Conservation (phyloP, 2,329 filamentous ascomycete genomes). For the Ophidiomyces ophidiicola region DNA sequence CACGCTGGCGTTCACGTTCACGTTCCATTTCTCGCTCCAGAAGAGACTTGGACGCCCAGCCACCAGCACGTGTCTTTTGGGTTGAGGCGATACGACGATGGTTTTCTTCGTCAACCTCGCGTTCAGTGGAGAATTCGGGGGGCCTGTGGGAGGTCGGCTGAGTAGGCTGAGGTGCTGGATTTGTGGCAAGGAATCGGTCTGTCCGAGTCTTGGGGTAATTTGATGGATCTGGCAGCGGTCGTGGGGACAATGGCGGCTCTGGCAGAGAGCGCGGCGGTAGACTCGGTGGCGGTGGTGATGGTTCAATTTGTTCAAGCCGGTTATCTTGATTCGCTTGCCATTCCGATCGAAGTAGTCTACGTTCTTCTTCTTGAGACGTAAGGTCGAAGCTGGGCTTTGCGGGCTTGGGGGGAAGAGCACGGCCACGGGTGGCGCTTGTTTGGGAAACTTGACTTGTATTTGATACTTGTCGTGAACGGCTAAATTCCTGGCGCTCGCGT, state of each 20-base stretch:
- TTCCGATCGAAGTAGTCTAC: slow-evolving; percentile 46
- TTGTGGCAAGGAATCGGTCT: slow-evolving; percentile 44
- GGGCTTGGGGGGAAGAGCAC: slow-evolving; percentile 23
- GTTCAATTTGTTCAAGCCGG: slow-evolving; percentile 10
- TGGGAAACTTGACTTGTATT: slow-evolving; percentile 6
- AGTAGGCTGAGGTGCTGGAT: slow-evolving; percentile 38
- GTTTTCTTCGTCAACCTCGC: slow-evolving; percentile 46
- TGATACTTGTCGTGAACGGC: slow-evolving; percentile 18
- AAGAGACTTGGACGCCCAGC: slow-evolving; percentile 51
- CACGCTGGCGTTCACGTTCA: slow-evolving; percentile 50
- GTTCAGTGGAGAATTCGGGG: slow-evolving; percentile 39
- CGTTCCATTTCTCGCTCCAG: slow-evolving; percentile 56
- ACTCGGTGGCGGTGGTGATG: slow-evolving; percentile 16
- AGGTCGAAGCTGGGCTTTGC: slow-evolving; percentile 40
- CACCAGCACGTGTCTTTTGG: slow-evolving; percentile 45
- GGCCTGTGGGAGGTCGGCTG: slow-evolving; percentile 31
- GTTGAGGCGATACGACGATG: slow-evolving; percentile 44
- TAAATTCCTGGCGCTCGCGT: slow-evolving; percentile 44
- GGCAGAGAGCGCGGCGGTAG: slow-evolving; percentile 18
- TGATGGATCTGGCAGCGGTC: slow-evolving; percentile 38
- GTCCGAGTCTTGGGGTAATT: slow-evolving; percentile 37
- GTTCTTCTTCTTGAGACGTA: slow-evolving; percentile 49
- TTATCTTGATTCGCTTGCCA: slow-evolving; percentile 37
- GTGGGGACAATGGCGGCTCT: slow-evolving; percentile 22
- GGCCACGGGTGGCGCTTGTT: slow-evolving; percentile 20